Base-by-base conservation (phyloP, 1,284 basidiomycete genomes). In the Vanrija sp. region DNA sequence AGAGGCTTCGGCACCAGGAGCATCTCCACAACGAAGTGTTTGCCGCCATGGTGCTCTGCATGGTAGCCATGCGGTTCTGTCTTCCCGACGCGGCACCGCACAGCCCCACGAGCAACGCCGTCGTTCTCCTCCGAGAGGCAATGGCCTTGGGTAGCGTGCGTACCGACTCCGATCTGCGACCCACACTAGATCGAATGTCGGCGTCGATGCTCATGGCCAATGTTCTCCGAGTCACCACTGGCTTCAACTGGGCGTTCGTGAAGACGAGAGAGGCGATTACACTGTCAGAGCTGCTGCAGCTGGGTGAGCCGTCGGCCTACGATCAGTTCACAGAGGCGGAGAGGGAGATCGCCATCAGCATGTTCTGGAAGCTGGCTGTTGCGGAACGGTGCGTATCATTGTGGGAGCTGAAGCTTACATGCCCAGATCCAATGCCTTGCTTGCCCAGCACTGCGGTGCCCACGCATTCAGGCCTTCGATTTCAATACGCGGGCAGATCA, bases 21-120 rank as follows among this genome's bases (percentile, higher is more conserved):
- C 49, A 50, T n/a, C 38, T 50, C 15, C 28, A 50, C 42, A 50
- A 50, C 26, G 39, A 42, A 18, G 6, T 14, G 6, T 50, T 50
- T 16, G 49, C 49, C 21, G 39, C 49, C 7, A 26, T 43, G 49
- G 12, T 50, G 23, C 34, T 48, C 14, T 19, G n/a, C 34, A 48
- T 48, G 34, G 39, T 18, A 10, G 49, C 49, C 5, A 14, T 43
- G 14, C 38, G 16, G 10, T n/a, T 48, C 6, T 39, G 38, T n/a
- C 34, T 48, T 19, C 46, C 46, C 12, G 34, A 28, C 19, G 34
- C 29, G 3, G 46, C 38, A 5, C 43, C 43, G 23, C n/a, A 29
- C 3, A n/a, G 28, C 5, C 14, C 47, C 2, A 19, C 18, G 12
- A 23, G 38, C 38, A 14, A 9, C 5, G 39, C 49, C 21, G 40